Conservation (phyloP, 2,329 filamentous ascomycete genomes). For the Neurospora crassa region DNA sequence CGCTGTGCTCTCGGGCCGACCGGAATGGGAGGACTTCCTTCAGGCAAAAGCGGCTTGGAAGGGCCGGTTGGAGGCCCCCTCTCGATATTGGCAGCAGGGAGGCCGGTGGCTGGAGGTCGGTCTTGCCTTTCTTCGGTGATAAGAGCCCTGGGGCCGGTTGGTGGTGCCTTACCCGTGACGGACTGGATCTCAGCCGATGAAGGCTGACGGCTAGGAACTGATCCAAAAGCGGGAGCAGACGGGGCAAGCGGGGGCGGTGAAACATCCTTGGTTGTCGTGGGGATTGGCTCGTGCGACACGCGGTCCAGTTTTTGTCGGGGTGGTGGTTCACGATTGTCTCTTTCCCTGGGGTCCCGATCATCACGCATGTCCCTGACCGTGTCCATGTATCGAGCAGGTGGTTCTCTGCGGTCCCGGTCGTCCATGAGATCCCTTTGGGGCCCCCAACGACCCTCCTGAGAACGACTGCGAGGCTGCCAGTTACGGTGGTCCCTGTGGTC, state of each 20-base stretch:
- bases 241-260: conserved; percentile 49
- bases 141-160: conserved; percentile 43
- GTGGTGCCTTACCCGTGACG: conserved; percentile 36
- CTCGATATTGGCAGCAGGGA: conserved; percentile 26
- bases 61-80: conserved; percentile 31
- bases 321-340: conserved; percentile 30
- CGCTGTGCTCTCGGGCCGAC: conserved; percentile 44
- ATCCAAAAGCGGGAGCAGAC: conserved; percentile 48
- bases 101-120: conserved; percentile 27
- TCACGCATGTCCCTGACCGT: conserved; percentile 32
- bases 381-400: conserved; percentile 25
- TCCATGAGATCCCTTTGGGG: conserved; percentile 32
- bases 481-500: conserved; percentile 43
- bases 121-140: conserved; percentile 33
- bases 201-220: conserved; percentile 38
- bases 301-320: conserved; percentile 43
- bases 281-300: conserved; percentile 36
- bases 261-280: conserved; percentile 36
- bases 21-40: conserved; percentile 40
- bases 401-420: conserved; percentile 29
- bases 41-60: conserved; percentile 30
- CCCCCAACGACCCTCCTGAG: conserved; percentile 52
- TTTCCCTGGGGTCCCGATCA: conserved; percentile 39
- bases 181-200: conserved; percentile 26
- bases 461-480: conserved; percentile 54